Base-by-base conservation (phyloP, 140 eudicot species). In the Senecio squalidus region DNA sequence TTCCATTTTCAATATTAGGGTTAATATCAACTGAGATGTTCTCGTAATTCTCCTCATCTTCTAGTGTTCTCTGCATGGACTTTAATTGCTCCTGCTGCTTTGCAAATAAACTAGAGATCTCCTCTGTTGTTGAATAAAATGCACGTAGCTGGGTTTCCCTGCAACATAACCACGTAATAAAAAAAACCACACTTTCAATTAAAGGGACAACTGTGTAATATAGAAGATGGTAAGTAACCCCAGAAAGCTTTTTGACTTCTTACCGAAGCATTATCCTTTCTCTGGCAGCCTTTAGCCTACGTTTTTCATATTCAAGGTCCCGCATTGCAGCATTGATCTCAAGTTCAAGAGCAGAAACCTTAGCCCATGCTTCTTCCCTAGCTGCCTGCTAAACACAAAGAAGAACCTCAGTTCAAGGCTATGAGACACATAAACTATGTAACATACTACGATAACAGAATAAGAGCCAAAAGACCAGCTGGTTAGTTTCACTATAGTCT, bases 361-460 rank as follows among this genome's bases (percentile, higher is more conserved):
- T 88, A 39, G 95, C 86, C 98, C 99, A 88, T 40, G 99, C 99
- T 76, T 92, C 99, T 74, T 92, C 99, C 66, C 99, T 85, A 62
- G 96, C 96, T 60, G 96, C 89, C 99, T 92, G 96, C 99, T 92
- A 92, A 85, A 53, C 85, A 64, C 78, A 82, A 83, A 86, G 63
- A 74, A 48, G 22, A 68, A 70, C 50, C 70, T 62, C 75, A 68
- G 71, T 82, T 79, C 69, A 69, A 60, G n/a, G 26, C 55, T 27
- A 48, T 64, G 36, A 34, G 18, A 68, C 68, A 28, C 41, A 45
- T 14, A 26, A 58, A 34, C 0, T 62, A 5, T n/a, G n/a, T 50
- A 20, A 7, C 67, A 25, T 8, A 31, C n/a, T n/a, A n/a, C n/a
- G n/a, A n/a, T n/a, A n/a, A n/a, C n/a, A n/a, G n/a, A n/a, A n/a